Evolutionary conservation across 2,329 filamentous ascomycete species (phyloP), one percentile per base, ranked within the genome.

Genomic region (Coniochaeta sp.): DNA sequence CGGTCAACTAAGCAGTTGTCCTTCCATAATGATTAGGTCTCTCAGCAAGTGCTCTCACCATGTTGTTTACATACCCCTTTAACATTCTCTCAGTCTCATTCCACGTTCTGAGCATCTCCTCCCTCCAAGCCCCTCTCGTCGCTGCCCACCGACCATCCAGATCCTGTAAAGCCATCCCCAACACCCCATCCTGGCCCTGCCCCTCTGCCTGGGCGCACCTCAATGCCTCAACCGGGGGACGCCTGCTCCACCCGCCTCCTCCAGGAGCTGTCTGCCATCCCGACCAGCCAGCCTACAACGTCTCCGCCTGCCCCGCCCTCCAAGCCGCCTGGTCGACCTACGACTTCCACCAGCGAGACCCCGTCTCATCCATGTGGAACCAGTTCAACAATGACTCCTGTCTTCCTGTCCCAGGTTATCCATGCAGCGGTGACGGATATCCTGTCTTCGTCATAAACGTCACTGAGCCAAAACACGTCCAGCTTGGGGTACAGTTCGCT

Each of bases 351-450:
- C 56, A 62, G 8, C 54, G 56, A 12, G 58, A 73, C 55, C 70
- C 70, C 14, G 56, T 72, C 52, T 69, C 68, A 48, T 60, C 59
- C 54, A 58, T 67, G 55, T 60, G 55, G 56, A 62, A 76, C 51
- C 70, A 74, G 30, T 77, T 65, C 58, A 68, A 69, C 52, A 77
- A 79, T 58, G 73, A 73, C 61, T 70, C 74, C 22, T 79, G 76
- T 60, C 65, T 78, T 50, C 76, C 75, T 6, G 55, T 68, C 47
- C 54, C 62, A 1, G 54, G 55, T 14, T 50, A 58, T 52, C 65
- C 71, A 0, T 79, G 70, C 53, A 68, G 61, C 55, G 55, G 62
- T 52, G 57, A 56, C 22, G 68, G 68, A 54, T 67, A 72, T 60
- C 69, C 71, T 38, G 57, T 66, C 38, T 71, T 68, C 55, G 67